Evolutionary conservation across 441 rosid genomes (phyloP).

Genomic region (Arabidopsis hybrid): DNA sequence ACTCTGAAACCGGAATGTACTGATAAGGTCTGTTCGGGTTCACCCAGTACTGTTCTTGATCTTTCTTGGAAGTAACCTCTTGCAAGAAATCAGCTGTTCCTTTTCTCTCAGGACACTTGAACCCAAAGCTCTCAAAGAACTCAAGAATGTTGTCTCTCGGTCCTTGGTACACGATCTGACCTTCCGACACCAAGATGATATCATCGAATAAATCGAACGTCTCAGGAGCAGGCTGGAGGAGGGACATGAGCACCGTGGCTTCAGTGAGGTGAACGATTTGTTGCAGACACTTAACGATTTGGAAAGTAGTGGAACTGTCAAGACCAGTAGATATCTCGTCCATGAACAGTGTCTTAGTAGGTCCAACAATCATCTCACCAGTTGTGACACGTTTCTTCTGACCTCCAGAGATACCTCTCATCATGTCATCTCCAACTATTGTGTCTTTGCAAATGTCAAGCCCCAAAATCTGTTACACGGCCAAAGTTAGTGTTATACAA

Average conservation of each 20-base stretch:
- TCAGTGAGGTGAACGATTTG: slow-evolving; percentile 84
- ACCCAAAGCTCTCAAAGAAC: slow-evolving; percentile 86
- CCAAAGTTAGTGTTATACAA: not conserved
- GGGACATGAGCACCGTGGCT: slow-evolving; percentile 83
- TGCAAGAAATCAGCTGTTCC: slow-evolving; percentile 95
- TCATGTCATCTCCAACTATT: slow-evolving; percentile 90
- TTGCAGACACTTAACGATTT: slow-evolving; percentile 88
- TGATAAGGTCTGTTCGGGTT: slow-evolving; percentile 61
- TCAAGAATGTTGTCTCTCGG: slow-evolving; percentile 70
- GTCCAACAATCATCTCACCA: slow-evolving; percentile 97
- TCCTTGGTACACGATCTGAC: slow-evolving; percentile 85
- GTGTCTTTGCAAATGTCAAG: slow-evolving; percentile 93
- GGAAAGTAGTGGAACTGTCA: slow-evolving; percentile 93
- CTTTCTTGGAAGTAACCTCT: slow-evolving; percentile 93
- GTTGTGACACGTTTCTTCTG: slow-evolving; percentile 77
- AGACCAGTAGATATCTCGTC: slow-evolving; percentile 98
- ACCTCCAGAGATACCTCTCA: slow-evolving; percentile 90
- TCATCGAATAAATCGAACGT: slow-evolving; percentile 90
- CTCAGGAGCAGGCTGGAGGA: slow-evolving; percentile 95
- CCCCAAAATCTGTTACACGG: slow-evolving; percentile 69
- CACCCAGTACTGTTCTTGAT: slow-evolving; percentile 90
- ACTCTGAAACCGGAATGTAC: slow-evolving; percentile 71
- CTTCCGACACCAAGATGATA: slow-evolving; percentile 76
- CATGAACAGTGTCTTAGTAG: slow-evolving; percentile 88
- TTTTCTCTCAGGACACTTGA: slow-evolving; percentile 91